Percentiles rank a stretch among this genome's conserved stretches.
Conservation (phyloP, 345 rosid genomes). For the Pistacia atlantica region DNA sequence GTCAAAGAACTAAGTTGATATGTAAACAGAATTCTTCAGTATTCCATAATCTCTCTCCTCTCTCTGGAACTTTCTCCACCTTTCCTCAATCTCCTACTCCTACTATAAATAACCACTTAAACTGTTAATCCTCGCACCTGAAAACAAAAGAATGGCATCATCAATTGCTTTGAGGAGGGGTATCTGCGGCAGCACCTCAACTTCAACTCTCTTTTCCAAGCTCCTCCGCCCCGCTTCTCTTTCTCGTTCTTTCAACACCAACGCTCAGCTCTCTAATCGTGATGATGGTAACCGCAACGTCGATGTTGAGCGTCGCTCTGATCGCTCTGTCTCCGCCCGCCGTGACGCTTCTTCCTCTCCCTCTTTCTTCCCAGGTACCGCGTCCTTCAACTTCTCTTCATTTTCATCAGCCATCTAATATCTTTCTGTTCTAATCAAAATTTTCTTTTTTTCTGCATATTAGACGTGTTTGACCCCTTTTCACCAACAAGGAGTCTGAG, state of each 20-base stretch:
- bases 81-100: not conserved
- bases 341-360: slow-evolving; percentile 5
- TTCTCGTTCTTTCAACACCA: slow-evolving; percentile 46
- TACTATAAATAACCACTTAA: not conserved
- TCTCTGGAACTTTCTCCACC: slow-evolving; percentile 22
- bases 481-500: slow-evolving; percentile 28
- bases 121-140: too few relatives aligned
- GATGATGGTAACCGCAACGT: slow-evolving; percentile 23
- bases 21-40: too few relatives aligned
- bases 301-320: slow-evolving; percentile 29
- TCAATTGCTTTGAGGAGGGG: slow-evolving; percentile 35
- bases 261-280: slow-evolving; percentile 26
- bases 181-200: not conserved
- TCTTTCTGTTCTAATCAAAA: too few relatives aligned
- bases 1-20: too few relatives aligned
- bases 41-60: not conserved
- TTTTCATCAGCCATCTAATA: not conserved
- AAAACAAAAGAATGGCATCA: slow-evolving; percentile 35
- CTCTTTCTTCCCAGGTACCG: slow-evolving; percentile 33
- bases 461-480: slow-evolving; percentile 30
- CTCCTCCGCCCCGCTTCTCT: slow-evolving; percentile 22
- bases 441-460: not conserved
- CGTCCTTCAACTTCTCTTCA: not conserved
- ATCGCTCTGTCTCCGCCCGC: slow-evolving; percentile 1
- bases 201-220: slow-evolving; percentile 27